Percentiles rank a stretch among this genome's conserved stretches.
Evolutionary conservation across 306 rosid species (phyloP).

Genomic region (Vigna nakashimae): DNA sequence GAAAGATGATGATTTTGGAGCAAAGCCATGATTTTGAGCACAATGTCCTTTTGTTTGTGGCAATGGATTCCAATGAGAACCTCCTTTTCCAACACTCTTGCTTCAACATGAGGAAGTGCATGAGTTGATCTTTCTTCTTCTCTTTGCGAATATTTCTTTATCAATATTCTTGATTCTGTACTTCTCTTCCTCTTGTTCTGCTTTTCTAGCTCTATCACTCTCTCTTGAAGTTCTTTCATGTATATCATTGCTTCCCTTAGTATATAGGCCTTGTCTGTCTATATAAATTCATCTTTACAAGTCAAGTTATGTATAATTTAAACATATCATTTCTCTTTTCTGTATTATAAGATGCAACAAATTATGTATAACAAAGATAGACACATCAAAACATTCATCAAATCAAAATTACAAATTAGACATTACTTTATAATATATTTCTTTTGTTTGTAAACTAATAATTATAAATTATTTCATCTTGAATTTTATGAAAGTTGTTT

Average conservation of each 20-base stretch:
- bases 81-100: conserved; percentile 38
- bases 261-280: conserved; percentile 42
- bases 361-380: too few species aligned
- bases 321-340: too few species aligned
- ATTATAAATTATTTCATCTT: too few species aligned
- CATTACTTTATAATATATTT: too few species aligned
- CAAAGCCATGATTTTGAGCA: conserved; percentile 35
- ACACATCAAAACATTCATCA: too few species aligned
- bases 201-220: conserved; percentile 39
- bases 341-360: too few species aligned
- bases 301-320: background rate
- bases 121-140: background rate
- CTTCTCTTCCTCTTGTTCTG: background rate
- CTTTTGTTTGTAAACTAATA: too few species aligned
- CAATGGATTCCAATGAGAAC: conserved; percentile 45
- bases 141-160: conserved; percentile 33
- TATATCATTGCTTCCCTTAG: conserved; percentile 37
- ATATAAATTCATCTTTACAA: background rate
- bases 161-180: conserved; percentile 7
- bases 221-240: conserved; percentile 43
- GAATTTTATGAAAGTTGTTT: too few species aligned
- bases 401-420: too few species aligned
- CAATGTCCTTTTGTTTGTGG: conserved; percentile 44
- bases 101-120: conserved; percentile 39
- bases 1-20: conserved; percentile 45